A percentile compares a stretch with the other conserved stretches of the same genome.
phyloP scores from a whole-genome alignment of 306 rosid species.

The Ormosia emarginata region DNA sequence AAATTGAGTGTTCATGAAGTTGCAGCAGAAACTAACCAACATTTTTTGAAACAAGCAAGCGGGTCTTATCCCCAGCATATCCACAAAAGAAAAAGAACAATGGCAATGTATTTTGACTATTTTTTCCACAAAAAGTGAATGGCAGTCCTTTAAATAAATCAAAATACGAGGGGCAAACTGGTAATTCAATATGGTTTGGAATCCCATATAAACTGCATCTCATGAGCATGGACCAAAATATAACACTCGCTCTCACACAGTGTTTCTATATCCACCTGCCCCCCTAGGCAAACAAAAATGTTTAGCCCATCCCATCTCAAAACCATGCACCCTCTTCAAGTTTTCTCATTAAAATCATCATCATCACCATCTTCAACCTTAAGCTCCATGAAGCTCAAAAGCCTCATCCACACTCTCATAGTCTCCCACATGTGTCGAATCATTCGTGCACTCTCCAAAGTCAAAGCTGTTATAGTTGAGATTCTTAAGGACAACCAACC shows the following conservation, averaged over 20 bases:
- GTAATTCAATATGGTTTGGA: constrained; percentile 36
- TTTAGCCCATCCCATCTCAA: constrained; percentile 49
- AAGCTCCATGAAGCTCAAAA: constrained; percentile 58
- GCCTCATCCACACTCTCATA: constrained; percentile 60
- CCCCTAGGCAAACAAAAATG: constrained; percentile 35
- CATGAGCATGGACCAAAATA: background rate
- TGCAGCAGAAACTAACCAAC: background rate
- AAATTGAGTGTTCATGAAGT: constrained; percentile 8
- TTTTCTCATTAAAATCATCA: constrained; percentile 42
- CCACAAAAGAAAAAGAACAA: constrained; percentile 29
- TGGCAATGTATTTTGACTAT: constrained; percentile 17
- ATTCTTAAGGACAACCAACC: constrained; percentile 40
- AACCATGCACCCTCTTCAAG: constrained; percentile 48
- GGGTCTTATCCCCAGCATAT: constrained; percentile 38
- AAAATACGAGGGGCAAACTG: constrained; percentile 46
- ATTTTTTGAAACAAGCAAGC: constrained; percentile 30
- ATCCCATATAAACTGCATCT: constrained; percentile 14
- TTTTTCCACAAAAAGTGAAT: constrained; percentile 30
- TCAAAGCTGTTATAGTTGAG: constrained; percentile 44
- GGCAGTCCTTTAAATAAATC: constrained; percentile 51
- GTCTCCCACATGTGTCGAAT: constrained; percentile 58
- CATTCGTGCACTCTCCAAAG: constrained; percentile 54
- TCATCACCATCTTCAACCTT: constrained; percentile 42
- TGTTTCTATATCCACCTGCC: background rate
- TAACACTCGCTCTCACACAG: background rate